Conservation (phyloP, 2,329 filamentous ascomycete species). For the Claviceps arundinis region DNA sequence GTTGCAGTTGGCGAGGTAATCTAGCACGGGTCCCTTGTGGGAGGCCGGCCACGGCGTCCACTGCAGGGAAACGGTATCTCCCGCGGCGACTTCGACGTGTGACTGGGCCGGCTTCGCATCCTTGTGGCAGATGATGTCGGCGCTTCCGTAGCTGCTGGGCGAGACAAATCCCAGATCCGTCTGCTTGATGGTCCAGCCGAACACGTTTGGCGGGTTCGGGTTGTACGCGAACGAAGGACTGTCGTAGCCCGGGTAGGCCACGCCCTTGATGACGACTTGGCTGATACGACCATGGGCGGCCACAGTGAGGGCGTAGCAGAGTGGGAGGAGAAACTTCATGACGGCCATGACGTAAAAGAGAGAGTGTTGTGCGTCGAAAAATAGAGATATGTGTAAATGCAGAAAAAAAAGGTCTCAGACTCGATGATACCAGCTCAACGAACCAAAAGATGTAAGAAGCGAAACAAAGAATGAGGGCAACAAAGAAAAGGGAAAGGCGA, state of each 20-base stretch:
- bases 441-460: neutral
- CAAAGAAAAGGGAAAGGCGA: neutral
- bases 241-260: conserved; percentile 28
- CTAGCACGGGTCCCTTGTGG: conserved; percentile 33
- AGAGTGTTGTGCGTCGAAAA: neutral
- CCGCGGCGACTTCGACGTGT: conserved; percentile 29
- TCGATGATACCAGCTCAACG: neutral
- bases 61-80: conserved; percentile 30
- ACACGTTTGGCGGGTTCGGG: conserved; percentile 21
- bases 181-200: conserved; percentile 30
- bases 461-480: neutral
- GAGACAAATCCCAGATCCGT: conserved; percentile 33
- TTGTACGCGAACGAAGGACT: conserved; percentile 22
- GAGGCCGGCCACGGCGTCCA: conserved; percentile 37
- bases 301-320: conserved; percentile 14
- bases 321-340: conserved; percentile 3
- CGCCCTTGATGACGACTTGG: conserved; percentile 29
- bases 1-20: conserved; percentile 32
- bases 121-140: conserved; percentile 37
- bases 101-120: conserved; percentile 25
- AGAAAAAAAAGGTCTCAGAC: neutral
- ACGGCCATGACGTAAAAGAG: neutral
- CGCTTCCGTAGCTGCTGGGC: conserved; percentile 26
- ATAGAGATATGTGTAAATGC: neutral
- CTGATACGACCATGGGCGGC: conserved; percentile 24